Evolutionary conservation across 495 filamentous ascomycete genomes (phyloP), one percentile per base, ranked within the genome.

Genomic region (Wilcoxina mikolae): DNA sequence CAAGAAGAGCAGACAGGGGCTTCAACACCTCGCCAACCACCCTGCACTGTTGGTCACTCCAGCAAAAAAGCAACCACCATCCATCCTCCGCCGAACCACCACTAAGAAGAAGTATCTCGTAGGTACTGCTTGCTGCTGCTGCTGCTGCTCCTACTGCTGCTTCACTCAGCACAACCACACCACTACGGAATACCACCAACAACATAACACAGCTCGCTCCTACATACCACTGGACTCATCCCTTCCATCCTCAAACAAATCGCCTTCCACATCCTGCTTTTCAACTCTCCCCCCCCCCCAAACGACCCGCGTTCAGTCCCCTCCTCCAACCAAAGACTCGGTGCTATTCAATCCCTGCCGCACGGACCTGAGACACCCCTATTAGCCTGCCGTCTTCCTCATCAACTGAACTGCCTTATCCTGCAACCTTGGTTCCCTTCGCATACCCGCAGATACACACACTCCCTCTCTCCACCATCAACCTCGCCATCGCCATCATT

Each of bases 341-440:
- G 49, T 52, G 12, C 49, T 31, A 52, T 38, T 52, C 49, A 41
- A 52, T 52, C 49, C 49, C 49, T 52, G 49, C 46, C 46, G 46
- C 33, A 52, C 49, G 23, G 49, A 41, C 49, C 49, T 52, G 33
- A 52, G 49, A 52, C 49, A 52, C 49, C 49, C 49, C 49, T 52
- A 52, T 52, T 38, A 31, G 49, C 17, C 22, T 50, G 46, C 9
- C 29, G 17, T 22, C 2, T 39, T 52, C 33, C 49, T 49, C 49
- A 17, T 41, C 49, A 38, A 46, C 43, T 43, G 27, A 52, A 52
- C 28, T 52, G 33, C 49, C 49, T 52, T 52, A 52, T 52, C 49
- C 49, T 52, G 49, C 23, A 10, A 24, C 12, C 49, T 38, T 28
- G 46, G 17, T 52, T 28, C 26, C 33, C 31, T 15, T 49, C 49